Conservation (phyloP, 2,329 filamentous ascomycete genomes). For the Monosporascus sp. region DNA sequence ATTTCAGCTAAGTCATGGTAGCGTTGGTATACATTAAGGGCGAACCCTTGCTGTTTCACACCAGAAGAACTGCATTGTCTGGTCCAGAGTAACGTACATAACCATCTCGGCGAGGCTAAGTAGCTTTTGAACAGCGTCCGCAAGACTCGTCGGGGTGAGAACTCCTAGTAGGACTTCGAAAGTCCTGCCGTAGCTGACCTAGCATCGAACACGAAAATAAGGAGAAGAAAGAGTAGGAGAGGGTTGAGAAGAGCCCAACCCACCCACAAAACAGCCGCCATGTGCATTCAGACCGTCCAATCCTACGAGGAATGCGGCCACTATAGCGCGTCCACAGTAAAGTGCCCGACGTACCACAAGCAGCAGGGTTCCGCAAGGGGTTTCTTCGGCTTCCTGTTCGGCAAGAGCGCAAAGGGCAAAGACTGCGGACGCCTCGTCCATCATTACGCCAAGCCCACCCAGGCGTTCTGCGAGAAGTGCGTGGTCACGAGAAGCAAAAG, state of each 20-base stretch:
- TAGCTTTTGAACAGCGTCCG: too few relatives aligned
- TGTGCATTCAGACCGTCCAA: constrained; percentile 19
- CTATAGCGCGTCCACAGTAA: constrained; percentile 8
- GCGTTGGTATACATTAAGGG: too few relatives aligned
- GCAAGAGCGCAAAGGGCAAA: constrained; percentile 4
- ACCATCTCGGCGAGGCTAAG: too few relatives aligned
- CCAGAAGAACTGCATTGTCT: too few relatives aligned
- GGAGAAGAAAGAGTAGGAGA: too few relatives aligned
- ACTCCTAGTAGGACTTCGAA: too few relatives aligned
- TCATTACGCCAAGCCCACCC: constrained; percentile 5
- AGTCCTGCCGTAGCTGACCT: too few relatives aligned
- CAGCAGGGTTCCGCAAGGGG: constrained; percentile 14
- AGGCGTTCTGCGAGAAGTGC: constrained; percentile 17
- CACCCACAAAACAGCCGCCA: constrained; percentile 1
- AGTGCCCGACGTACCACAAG: constrained; percentile 18
- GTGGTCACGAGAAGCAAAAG: constrained; percentile 4
- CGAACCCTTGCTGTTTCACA: too few relatives aligned
- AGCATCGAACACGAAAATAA: too few relatives aligned
- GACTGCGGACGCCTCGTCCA: constrained; percentile 20
- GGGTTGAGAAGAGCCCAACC: neutral
- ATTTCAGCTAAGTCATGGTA: too few relatives aligned
- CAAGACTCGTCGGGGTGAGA: too few relatives aligned
- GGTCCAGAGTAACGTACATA: too few relatives aligned
- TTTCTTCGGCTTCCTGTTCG: constrained; percentile 15
- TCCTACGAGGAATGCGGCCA: constrained; percentile 19